Evolutionary conservation across 352 stramenopile species (phyloP), one percentile per base, ranked within the genome.

Genomic region (Phytopythium delawarense): DNA sequence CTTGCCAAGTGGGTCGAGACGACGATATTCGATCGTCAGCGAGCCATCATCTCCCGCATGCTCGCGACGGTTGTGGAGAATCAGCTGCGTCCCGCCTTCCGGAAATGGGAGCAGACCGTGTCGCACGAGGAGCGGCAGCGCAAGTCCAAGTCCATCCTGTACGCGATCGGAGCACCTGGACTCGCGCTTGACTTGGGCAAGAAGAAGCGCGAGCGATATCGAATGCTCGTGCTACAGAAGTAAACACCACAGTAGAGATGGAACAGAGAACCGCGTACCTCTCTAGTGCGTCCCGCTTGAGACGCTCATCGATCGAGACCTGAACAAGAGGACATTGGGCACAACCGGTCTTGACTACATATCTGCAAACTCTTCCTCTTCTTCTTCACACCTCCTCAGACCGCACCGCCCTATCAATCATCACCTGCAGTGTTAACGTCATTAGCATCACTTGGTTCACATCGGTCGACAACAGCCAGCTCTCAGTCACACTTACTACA

Each of bases 181-280:
- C 63, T 90, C 45, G 78, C 73, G 15, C 70, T 90, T 5, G 77
- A 90, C 53, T 64, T 90, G 13, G 75, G 78, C 54, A 90, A 86
- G 70, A 81, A 78, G 46, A 83, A 78, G 55, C 76, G 71, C 50
- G 71, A 88, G 61, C 76, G 79, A 8, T 90, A 90, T 34, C 71
- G 77, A 39, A 87, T 87, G 71, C 73, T 88, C 4, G 81, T 87
- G 40, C 54, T 88, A 55, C 81, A 90, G 50, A 90, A 90, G 51
- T 90, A 65, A 70, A 23, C 3, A 20, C 4, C 0, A 16, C 46
- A 13, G 16, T 23, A 9, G 9, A 51, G 15, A 50, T 5, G 7
- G 25, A 21, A 23, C 2, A 13, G 25, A 52, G 21, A 52, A 25
- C 46, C 15, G 4, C 46, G 30, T 52, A 52, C 46, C 45, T 11